Base-by-base conservation (phyloP, 441 rosid genomes). In the Croton setiger region DNA sequence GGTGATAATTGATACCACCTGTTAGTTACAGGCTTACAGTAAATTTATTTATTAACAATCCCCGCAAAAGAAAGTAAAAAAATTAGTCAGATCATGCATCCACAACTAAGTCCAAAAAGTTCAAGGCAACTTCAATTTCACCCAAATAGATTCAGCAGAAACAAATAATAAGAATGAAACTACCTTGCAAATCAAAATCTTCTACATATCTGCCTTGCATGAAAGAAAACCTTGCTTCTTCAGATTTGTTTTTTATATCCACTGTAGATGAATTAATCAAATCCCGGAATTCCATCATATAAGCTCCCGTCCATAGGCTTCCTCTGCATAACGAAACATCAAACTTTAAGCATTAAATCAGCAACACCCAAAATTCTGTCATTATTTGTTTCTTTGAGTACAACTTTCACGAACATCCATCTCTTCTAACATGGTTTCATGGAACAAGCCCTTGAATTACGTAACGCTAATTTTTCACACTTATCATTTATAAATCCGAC, bases 151-250 rank as follows among this genome's bases (percentile, higher is more conserved):
- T 58, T 53, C 62, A 33, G 7, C 8, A 48, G 7, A 17, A 51
- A 23, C 44, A 48, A 31, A 41, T 35, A 69, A 63, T 13, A 10
- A 36, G 49, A 58, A 31, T 64, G 36, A 66, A 39, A 36, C 21
- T 80, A 90, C 98, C 94, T 61, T 76, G 78, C 60, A 72, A 60
- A 70, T 72, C 77, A 72, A 82, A 72, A 79, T 83, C 92, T 80
- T 89, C 97, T 17, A 94, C 82, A 55, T 91, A 91, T 74, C 96
- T 87, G 58, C 96, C 96, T 74, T 83, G 80, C 62, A 91, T 69
- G 77, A 94, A 86, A 55, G 97, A 94, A 78, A 87, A 90, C 55
- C 96, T 88, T 65, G 96, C 95, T 85, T 88, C 97, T 70, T 85
- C 96, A 35, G 85, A 73, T 75, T 78, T 81, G 21, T 70, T 75